Percentiles rank a stretch among this genome's conserved stretches.
Evolutionary conservation across 2,329 filamentous ascomycete species (phyloP).

Genomic region (Phoma sp.): DNA sequence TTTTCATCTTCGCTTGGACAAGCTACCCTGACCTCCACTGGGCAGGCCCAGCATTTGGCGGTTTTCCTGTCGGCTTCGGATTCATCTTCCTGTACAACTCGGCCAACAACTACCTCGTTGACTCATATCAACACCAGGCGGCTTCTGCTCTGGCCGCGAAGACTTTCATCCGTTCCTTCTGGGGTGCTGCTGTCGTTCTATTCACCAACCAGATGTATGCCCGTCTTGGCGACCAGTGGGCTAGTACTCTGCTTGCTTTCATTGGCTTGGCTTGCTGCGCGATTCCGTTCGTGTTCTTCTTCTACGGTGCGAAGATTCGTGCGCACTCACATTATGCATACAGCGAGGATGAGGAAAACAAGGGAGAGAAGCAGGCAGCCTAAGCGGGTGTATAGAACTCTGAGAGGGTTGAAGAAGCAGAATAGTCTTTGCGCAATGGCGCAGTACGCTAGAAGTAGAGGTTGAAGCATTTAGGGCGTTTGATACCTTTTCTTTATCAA

Average conservation of each 20-base stretch:
- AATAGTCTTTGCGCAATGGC: not conserved
- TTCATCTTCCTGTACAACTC: conserved; percentile 86
- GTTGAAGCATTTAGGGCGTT: conserved; percentile 4
- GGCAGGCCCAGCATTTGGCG: conserved; percentile 74
- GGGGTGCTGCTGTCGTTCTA: conserved; percentile 77
- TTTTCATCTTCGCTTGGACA: conserved; percentile 73
- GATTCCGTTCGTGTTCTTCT: conserved; percentile 85
- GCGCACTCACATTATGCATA: conserved; percentile 75
- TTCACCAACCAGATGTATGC: conserved; percentile 78
- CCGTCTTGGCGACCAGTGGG: conserved; percentile 76
- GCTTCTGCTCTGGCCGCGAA: conserved; percentile 82
- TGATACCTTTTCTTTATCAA: conserved; percentile 1
- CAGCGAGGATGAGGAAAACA: conserved; percentile 58
- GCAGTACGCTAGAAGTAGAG: not conserved
- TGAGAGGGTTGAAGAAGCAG: not conserved
- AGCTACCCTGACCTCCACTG: conserved; percentile 71
- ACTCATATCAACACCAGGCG: conserved; percentile 74
- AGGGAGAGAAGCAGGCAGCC: conserved; percentile 30
- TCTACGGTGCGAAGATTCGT: conserved; percentile 74
- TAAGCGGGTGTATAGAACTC: conserved; percentile 1
- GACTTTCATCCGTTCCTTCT: conserved; percentile 79
- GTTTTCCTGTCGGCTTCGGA: conserved; percentile 71
- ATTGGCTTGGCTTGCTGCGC: conserved; percentile 77
- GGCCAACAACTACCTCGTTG: conserved; percentile 60
- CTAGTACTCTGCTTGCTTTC: conserved; percentile 73